Base-by-base conservation (phyloP, 1,284 basidiomycete genomes). In the Cutaneotrichosporon sp. region DNA sequence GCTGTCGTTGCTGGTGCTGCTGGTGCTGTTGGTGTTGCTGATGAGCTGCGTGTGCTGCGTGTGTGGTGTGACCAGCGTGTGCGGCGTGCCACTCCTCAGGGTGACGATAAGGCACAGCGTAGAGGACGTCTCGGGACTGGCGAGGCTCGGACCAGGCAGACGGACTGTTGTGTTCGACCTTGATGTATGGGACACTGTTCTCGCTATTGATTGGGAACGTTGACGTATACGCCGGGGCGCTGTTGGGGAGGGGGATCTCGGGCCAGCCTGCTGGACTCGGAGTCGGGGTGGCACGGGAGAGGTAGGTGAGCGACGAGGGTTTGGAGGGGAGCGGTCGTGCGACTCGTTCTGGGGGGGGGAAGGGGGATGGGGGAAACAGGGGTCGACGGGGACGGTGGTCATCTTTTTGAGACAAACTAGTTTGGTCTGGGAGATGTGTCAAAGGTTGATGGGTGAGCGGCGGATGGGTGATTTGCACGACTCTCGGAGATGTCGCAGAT, bases 321-420 rank as follows among this genome's bases (percentile, higher is more conserved):
- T 47, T 31, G 21, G 40, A 18, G 42, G 42, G 18, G 42, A 46
- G 30, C 52, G 49, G 50, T 47, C 47, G 32, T 51, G n/a, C 46
- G 53, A 47, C 30, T 61, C 32, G 59, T 16, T 46, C 18, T n/a
- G 42, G 51, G 16, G 42, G 42, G 42, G 42, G 30, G 51, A n/a
- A 14, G 42, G 14, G 30, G 30, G 51, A 30, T 46, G 42, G 42
- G 42, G 42, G 42, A 46, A 46, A 46, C 42, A 18, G 42, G 42
- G 16, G 42, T 46, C 40, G 49, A 62, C 52, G 31, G 64, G 64
- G 22, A 65, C 36, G 38, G 47, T 51, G 53, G 64, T 42, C 64
- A 65, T 65, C 55, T 57, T 40, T 36, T 52, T 32, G 51, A 52
- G 51, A 52, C 13, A 30, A 0, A 16, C 5, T 16, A 6, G 34